phyloP scores from a whole-genome alignment of 805 yeast genomes.

The Suhomyces faveliae region DNA sequence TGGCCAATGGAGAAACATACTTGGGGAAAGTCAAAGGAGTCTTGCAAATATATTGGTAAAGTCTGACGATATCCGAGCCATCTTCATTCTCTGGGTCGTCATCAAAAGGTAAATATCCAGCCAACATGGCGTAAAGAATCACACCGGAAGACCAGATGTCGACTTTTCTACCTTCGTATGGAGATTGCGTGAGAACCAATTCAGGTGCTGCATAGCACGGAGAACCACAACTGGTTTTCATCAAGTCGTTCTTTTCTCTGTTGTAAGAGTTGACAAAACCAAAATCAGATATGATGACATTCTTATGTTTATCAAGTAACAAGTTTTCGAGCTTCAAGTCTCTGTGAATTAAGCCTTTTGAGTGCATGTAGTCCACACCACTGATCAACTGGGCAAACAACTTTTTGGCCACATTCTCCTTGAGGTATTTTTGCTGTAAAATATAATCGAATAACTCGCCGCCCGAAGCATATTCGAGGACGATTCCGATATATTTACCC shows the following conservation, averaged over 20 bases:
- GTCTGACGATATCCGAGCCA: constrained; percentile 86
- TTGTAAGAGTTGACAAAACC: constrained; percentile 91
- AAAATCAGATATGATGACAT: constrained; percentile 84
- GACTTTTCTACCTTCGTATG: constrained; percentile 89
- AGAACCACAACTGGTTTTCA: constrained; percentile 95
- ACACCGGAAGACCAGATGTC: constrained; percentile 98
- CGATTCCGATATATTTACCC: constrained; percentile 94
- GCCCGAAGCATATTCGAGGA: constrained; percentile 93
- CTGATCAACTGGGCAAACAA: constrained; percentile 90
- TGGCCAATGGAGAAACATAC: constrained; percentile 82
- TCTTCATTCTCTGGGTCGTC: constrained; percentile 97
- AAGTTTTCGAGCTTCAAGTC: constrained; percentile 76
- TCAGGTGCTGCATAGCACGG: constrained; percentile 99
- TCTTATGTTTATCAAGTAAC: constrained; percentile 79
- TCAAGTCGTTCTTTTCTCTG: constrained; percentile 59
- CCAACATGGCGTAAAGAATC: constrained; percentile 91
- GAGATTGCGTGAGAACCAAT: constrained; percentile 78
- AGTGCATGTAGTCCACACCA: constrained; percentile 88
- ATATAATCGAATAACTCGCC: constrained; percentile 96
- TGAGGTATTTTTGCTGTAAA: constrained; percentile 77
- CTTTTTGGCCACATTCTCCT: constrained; percentile 82
- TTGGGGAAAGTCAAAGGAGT: constrained; percentile 96
- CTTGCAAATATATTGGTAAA: constrained; percentile 87
- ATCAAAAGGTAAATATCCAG: constrained; percentile 96
- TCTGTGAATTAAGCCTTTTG: constrained; percentile 76